Conservation (phyloP, 805 yeast genomes). For the Saturnispora besseyi region DNA sequence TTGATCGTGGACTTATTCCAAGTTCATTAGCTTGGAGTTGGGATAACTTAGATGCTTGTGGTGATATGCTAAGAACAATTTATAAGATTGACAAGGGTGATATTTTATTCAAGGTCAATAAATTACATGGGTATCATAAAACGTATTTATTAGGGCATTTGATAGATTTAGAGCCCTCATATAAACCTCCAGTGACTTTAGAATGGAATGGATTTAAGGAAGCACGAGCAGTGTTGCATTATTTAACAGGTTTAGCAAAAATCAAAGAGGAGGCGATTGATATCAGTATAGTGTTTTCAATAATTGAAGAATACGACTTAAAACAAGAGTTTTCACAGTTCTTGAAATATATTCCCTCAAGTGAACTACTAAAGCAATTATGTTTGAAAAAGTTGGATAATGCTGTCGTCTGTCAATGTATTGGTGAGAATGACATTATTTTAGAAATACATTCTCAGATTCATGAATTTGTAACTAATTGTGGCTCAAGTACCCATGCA, state of each 20-base stretch:
- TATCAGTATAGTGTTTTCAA: not conserved
- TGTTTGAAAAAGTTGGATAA: not conserved
- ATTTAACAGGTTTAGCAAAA: not conserved
- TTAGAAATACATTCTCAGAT: not conserved
- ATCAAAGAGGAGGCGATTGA: not conserved
- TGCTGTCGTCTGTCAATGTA: not conserved
- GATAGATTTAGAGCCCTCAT: not conserved
- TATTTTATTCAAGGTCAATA: not conserved
- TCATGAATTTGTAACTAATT: not conserved
- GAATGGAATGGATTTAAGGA: not conserved
- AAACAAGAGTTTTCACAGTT: not conserved
- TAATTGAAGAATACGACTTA: not conserved
- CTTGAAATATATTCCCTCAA: not conserved
- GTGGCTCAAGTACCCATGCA: not conserved
- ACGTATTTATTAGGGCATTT: not conserved
- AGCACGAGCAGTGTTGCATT: not conserved
- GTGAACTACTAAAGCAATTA: not conserved
- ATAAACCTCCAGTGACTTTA: not conserved
- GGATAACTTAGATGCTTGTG: not conserved
- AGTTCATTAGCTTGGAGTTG: not conserved
- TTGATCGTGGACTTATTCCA: not conserved
- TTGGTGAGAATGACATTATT: not conserved
- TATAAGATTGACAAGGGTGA: not conserved
- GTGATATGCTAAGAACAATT: not conserved
- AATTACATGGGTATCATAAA: not conserved